Evolutionary conservation across 2,329 filamentous ascomycete species (phyloP).

Genomic region (Helotiales sp.): DNA sequence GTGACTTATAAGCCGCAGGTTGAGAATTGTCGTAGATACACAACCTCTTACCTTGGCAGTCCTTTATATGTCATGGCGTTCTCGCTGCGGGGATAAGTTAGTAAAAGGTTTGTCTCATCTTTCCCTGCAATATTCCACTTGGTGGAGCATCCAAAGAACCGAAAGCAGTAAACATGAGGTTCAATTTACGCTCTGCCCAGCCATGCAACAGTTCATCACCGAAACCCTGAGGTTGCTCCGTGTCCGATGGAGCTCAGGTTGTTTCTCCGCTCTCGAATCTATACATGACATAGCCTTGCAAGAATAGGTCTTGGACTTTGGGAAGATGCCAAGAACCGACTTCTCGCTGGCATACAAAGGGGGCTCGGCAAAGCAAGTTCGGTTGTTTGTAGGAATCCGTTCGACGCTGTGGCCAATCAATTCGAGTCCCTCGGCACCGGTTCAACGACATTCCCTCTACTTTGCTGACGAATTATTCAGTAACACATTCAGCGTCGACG

Average conservation of each 20-base stretch:
- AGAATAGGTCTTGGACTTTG: too few species aligned
- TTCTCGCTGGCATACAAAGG: background rate
- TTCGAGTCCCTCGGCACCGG: background rate
- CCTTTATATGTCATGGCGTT: background rate
- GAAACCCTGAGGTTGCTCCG: background rate
- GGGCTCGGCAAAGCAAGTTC: background rate
- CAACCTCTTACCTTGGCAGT: background rate
- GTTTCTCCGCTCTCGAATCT: background rate
- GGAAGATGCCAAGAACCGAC: background rate
- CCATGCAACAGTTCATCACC: background rate
- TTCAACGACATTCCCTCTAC: background rate
- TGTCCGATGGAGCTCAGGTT: background rate
- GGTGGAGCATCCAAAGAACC: background rate
- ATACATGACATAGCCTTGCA: background rate
- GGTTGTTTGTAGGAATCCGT: background rate
- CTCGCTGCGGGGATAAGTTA: too few species aligned
- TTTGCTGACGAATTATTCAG: background rate
- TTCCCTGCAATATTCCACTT: background rate
- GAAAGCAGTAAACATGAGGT: background rate
- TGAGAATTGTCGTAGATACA: background rate
- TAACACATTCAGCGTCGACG: background rate
- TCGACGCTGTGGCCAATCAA: constrained; percentile 11
- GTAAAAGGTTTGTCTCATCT: background rate
- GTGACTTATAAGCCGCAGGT: background rate
- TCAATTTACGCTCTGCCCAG: constrained; percentile 1